phyloP scores from a whole-genome alignment of 2,329 filamentous ascomycete genomes.

The Cordyceps cateniannulata region DNA sequence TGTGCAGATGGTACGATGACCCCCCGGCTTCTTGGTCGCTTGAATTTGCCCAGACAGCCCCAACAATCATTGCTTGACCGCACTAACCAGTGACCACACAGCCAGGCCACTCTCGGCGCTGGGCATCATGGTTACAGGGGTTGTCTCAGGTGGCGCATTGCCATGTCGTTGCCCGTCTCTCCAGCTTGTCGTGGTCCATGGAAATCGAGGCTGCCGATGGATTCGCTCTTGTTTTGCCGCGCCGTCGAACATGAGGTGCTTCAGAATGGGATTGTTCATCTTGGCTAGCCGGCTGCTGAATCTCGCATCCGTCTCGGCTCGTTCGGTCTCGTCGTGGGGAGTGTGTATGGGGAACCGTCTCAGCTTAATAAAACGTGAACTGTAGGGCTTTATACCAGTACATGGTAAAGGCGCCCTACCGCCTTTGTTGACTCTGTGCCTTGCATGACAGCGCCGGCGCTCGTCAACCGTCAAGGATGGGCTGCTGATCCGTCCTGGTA shows the following conservation, averaged over 20 bases:
- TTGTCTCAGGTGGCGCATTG: not conserved
- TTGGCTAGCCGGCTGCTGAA: not conserved
- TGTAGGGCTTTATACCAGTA: slow-evolving; percentile 2
- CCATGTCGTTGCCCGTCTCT: not conserved
- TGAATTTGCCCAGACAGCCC: not conserved
- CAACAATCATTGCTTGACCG: not conserved
- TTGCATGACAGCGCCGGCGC: not conserved
- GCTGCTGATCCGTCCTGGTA: not conserved
- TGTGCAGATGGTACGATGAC: not conserved
- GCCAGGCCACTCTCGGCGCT: not conserved
- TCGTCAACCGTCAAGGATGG: not conserved
- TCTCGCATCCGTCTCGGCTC: not conserved
- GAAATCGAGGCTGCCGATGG: not conserved
- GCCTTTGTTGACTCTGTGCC: not conserved
- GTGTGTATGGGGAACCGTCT: not conserved
- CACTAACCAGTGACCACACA: not conserved
- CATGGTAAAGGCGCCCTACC: not conserved
- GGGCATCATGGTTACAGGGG: not conserved
- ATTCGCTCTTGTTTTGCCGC: not conserved
- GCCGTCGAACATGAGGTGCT: not conserved
- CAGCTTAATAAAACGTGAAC: not conserved
- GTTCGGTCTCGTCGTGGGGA: not conserved
- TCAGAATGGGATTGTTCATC: not conserved
- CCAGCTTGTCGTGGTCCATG: not conserved
- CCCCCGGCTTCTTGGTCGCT: not conserved